These are phyloP conservation scores for Trametes villosa DNA, from an alignment of 768 basidiomycete species.

Conservation along the genomic window DNA sequence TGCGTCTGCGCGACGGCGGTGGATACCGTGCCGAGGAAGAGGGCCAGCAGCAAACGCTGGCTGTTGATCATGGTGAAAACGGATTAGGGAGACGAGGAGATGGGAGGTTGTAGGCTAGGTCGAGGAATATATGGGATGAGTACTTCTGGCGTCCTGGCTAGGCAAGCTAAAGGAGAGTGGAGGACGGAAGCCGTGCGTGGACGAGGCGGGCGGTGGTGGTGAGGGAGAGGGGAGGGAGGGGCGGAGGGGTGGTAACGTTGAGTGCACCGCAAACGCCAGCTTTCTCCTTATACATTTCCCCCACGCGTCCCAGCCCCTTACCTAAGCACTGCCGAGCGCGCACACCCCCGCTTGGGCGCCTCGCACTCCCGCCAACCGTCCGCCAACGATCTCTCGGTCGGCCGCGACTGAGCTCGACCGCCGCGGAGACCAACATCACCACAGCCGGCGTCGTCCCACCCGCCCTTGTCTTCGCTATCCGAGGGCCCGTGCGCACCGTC, in stretches of 20 bases:
- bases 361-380: not conserved
- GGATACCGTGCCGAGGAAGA: conserved; percentile 47
- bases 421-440: not conserved
- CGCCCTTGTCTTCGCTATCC: not conserved
- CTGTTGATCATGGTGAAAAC: conserved; percentile 17
- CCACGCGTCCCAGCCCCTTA: conserved; percentile 15
- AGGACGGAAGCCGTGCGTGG: conserved; percentile 12
- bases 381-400: conserved; percentile 7
- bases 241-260: conserved; percentile 13
- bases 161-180: conserved; percentile 26
- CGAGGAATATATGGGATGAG: not conserved
- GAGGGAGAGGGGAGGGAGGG: conserved; percentile 9
- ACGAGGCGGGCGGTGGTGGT: conserved; percentile 10
- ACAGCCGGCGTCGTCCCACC: conserved; percentile 7
- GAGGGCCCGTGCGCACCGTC: conserved; percentile 7
- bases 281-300: conserved; percentile 10
- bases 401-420: conserved; percentile 22
- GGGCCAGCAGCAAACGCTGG: conserved; percentile 44
- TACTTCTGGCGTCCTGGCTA: conserved; percentile 5
- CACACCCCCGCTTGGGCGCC: not conserved
- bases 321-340: conserved; percentile 14
- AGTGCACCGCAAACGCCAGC: conserved; percentile 10
- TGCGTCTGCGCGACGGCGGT: conserved; percentile 23
- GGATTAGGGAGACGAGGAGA: conserved; percentile 8
- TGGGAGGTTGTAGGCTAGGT: not conserved